A percentile compares a stretch with the other conserved stretches of the same genome.
Evolutionary conservation across 257 asterid genomes (phyloP).

Genomic region (Linaria vulgaris): DNA sequence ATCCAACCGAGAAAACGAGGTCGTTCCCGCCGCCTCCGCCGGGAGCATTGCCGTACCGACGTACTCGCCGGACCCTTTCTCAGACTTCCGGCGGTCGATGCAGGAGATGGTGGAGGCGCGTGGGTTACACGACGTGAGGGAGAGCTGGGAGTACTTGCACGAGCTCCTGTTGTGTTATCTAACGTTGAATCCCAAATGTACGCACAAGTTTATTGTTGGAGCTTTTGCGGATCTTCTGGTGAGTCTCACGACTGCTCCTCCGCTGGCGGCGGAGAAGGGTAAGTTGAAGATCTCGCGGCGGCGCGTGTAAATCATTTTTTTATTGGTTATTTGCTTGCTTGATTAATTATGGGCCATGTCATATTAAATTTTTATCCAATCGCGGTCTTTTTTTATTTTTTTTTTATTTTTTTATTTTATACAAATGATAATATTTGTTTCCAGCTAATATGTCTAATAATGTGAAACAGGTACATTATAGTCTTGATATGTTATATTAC

Average conservation of each 20-base stretch:
- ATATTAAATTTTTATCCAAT: no score
- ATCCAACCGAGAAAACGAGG: no score
- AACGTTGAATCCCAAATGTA: constrained; percentile 71
- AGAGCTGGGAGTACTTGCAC: constrained; percentile 71
- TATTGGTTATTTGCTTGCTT: no score
- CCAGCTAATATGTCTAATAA: no score
- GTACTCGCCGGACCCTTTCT: constrained; percentile 75
- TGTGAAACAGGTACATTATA: no score
- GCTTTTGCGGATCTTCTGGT: constrained; percentile 91
- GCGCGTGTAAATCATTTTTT: no score
- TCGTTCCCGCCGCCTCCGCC: constrained; percentile 33
- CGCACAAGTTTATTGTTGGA: constrained; percentile 80
- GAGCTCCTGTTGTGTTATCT: constrained; percentile 78
- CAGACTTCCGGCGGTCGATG: constrained; percentile 90
- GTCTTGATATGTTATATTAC: no score
- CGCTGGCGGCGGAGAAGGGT: constrained; percentile 22
- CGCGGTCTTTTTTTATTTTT: no score
- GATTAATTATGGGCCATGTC: no score
- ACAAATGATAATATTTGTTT: no score
- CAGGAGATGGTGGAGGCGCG: constrained; percentile 98
- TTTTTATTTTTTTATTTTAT: no score
- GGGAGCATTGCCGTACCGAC: constrained; percentile 69
- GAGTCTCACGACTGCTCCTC: constrained; percentile 51
- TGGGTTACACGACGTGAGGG: constrained; percentile 45
- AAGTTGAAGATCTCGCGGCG: no score